These are phyloP conservation scores for Urochloa ruziziensis DNA, from an alignment of 176 grass and related monocot species.

Conservation along the genomic window DNA sequence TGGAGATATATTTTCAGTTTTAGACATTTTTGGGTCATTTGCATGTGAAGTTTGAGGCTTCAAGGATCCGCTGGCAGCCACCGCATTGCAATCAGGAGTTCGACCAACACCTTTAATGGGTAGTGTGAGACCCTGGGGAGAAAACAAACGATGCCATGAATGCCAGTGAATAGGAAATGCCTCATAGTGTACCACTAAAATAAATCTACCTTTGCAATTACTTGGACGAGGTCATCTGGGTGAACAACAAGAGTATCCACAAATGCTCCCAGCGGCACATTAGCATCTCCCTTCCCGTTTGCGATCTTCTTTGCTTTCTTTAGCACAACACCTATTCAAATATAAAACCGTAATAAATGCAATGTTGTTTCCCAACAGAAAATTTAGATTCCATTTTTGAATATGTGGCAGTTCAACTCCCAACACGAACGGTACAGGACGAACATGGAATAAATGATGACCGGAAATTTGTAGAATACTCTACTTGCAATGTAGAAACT, in stretches of 20 bases:
- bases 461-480: not conserved
- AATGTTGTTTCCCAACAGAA: not conserved
- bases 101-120: slow-evolving; percentile 41
- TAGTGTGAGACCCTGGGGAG: slow-evolving; percentile 62
- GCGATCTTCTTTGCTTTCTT: slow-evolving; percentile 86
- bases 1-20: slow-evolving; percentile 17
- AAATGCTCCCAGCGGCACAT: slow-evolving; percentile 69
- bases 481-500: not conserved
- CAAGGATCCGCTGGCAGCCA: slow-evolving; percentile 7
- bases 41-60: slow-evolving; percentile 26
- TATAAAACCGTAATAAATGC: slow-evolving; percentile 31
- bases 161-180: slow-evolving; percentile 7
- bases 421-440: not conserved
- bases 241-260: slow-evolving; percentile 76
- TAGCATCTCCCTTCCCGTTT: slow-evolving; percentile 55
- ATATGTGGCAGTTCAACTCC: not conserved
- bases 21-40: not conserved
- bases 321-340: slow-evolving; percentile 78
- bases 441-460: not conserved
- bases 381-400: not conserved
- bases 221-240: slow-evolving; percentile 82
- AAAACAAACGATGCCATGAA: slow-evolving; percentile 21
- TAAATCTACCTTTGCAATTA: slow-evolving; percentile 74
- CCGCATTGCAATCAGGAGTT: slow-evolving; percentile 26
- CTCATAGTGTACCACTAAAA: not conserved